Evolutionary conservation across 352 stramenopile species (phyloP), one percentile per base, ranked within the genome.

Genomic region (Phytophthora idaei): DNA sequence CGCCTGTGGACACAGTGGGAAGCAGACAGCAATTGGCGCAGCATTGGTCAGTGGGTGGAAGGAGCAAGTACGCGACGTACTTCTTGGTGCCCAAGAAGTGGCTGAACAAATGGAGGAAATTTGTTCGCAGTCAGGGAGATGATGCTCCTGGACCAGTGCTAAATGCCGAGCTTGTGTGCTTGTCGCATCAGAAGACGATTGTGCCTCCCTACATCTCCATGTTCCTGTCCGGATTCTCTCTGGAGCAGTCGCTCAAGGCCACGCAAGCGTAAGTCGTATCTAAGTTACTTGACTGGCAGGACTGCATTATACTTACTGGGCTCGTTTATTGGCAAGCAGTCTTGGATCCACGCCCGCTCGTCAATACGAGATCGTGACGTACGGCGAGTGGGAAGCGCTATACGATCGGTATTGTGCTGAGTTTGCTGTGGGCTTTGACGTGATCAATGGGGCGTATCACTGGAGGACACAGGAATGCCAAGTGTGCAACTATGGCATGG

Each of bases 61-160:
- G 67, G 9, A 82, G 80, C 57, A 88, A 87, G 39, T 83, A 71
- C 47, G 71, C 71, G 12, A 78, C 80, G 31, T 93, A 89, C 61
- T 92, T 92, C 32, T 62, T 93, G n/a, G 89, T 96, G 42, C 89
- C 88, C 2, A 92, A 91, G 61, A 93, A 92, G 44, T 96, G 89
- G 89, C 69, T 94, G 17, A 83, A 81, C 46, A 84, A 83, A 53
- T 96, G 89, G 89, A 75, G 89, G 31, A 80, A 86, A 57, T 95
- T 85, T 46, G 85, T 90, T 12, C 82, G 84, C 27, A 91, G 81
- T 41, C 69, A 88, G 27, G 69, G 56, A 3, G 74, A 94, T 37
- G 76, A 80, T 7, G 61, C 63, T 12, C 89, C 89, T 0, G 89
- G 87, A 0, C 89, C 89, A 14, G 90, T 96, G 49, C 57, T 94